These are phyloP conservation scores for Trametes sanguinea DNA, from an alignment of 768 basidiomycete genomes.

Conservation along the genomic window DNA sequence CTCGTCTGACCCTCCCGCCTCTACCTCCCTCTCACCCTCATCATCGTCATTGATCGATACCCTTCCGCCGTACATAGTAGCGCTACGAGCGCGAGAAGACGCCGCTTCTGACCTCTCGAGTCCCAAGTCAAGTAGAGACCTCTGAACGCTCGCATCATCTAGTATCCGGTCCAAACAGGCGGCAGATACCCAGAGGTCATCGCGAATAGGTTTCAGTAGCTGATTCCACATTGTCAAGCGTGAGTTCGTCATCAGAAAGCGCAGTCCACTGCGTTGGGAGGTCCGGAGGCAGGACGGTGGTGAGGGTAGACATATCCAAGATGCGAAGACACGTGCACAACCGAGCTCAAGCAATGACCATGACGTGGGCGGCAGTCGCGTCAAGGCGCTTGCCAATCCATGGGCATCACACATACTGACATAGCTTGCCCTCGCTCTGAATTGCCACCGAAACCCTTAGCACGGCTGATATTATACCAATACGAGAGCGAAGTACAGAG, in stretches of 20 bases:
- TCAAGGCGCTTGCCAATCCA: too few species aligned
- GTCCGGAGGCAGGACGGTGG: constrained; percentile 37
- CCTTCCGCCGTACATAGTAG: constrained; percentile 32
- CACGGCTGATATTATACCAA: not conserved
- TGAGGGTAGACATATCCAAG: constrained; percentile 27
- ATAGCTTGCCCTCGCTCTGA: too few species aligned
- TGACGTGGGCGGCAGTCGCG: constrained; percentile 20
- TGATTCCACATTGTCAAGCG: constrained; percentile 48
- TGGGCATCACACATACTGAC: too few species aligned
- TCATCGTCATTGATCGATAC: constrained; percentile 23
- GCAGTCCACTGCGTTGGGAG: constrained; percentile 49
- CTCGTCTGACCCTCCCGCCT: constrained; percentile 20
- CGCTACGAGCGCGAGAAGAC: constrained; percentile 42
- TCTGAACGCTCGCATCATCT: constrained; percentile 56
- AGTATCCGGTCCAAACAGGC: constrained; percentile 70
- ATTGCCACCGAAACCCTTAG: not conserved
- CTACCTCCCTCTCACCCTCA: constrained; percentile 18
- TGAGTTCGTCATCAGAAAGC: constrained; percentile 60
- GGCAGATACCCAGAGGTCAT: constrained; percentile 79
- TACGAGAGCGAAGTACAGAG: not conserved
- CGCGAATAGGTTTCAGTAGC: constrained; percentile 50
- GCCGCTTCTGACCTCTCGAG: constrained; percentile 57
- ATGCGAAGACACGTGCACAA: constrained; percentile 24
- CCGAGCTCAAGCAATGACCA: not conserved
- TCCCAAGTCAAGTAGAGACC: constrained; percentile 61